These are phyloP conservation scores for Colletotrichum plurivorum DNA, from an alignment of 2,329 filamentous ascomycete species.

Conservation along the genomic window DNA sequence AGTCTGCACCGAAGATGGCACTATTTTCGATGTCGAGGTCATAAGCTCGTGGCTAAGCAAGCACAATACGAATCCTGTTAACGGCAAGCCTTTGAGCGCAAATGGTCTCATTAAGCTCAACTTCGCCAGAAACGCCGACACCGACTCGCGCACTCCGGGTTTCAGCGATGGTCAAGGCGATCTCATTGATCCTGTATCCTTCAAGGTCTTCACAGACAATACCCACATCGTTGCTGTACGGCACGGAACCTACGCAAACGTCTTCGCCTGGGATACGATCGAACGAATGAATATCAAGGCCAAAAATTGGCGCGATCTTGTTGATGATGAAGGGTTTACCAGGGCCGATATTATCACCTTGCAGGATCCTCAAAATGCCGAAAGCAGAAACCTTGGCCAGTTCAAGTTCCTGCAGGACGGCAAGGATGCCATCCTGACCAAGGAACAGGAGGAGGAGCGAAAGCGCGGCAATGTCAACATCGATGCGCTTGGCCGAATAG, in stretches of 20 bases:
- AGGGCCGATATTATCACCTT: slow-evolving; percentile 95
- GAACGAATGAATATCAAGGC: slow-evolving; percentile 96
- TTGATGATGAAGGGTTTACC: slow-evolving; percentile 88
- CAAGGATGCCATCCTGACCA: slow-evolving; percentile 75
- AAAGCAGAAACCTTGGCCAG: slow-evolving; percentile 83
- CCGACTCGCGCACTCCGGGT: slow-evolving; percentile 62
- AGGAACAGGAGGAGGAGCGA: slow-evolving; percentile 78
- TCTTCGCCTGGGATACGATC: slow-evolving; percentile 96
- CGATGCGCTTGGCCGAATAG: slow-evolving; percentile 81
- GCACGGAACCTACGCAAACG: slow-evolving; percentile 88
- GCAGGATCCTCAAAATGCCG: slow-evolving; percentile 94
- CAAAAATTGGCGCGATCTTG: slow-evolving; percentile 94
- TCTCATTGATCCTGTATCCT: slow-evolving; percentile 95
- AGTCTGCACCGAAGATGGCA: slow-evolving; percentile 89
- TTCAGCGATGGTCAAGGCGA: slow-evolving; percentile 75
- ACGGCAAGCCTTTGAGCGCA: slow-evolving; percentile 82
- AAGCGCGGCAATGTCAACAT: slow-evolving; percentile 81
- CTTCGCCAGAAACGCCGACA: slow-evolving; percentile 90
- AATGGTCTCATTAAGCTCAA: slow-evolving; percentile 91
- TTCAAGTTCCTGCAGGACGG: slow-evolving; percentile 94
- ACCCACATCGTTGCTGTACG: slow-evolving; percentile 94
- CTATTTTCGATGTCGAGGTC: slow-evolving; percentile 94
- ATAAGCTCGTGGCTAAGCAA: slow-evolving; percentile 96
- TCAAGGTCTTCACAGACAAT: slow-evolving; percentile 98
- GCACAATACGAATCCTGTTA: slow-evolving; percentile 91